phyloP scores from a whole-genome alignment of 2,329 filamentous ascomycete species.

The Falciphora oryzae region DNA sequence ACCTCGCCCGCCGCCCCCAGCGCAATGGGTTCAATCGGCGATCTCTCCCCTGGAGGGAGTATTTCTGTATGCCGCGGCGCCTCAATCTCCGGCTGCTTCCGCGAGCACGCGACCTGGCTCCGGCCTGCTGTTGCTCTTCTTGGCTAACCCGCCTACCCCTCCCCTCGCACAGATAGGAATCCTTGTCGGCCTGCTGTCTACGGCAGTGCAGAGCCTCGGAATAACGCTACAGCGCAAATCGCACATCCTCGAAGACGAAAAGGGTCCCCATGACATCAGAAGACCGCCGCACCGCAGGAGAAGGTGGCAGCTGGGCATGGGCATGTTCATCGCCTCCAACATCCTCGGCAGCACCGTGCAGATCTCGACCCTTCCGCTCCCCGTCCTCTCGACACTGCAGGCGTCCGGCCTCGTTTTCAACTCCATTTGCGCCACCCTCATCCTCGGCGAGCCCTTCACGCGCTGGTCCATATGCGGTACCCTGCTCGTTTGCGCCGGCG shows the following conservation, averaged over 20 bases:
- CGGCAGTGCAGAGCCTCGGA: constrained; percentile 89
- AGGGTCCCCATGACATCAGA: constrained; percentile 68
- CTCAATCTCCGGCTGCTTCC: background rate
- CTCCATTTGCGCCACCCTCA: constrained; percentile 90
- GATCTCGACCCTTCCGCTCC: constrained; percentile 90
- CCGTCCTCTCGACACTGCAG: constrained; percentile 90
- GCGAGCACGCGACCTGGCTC: background rate
- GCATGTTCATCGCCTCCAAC: constrained; percentile 93
- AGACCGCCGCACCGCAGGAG: constrained; percentile 84
- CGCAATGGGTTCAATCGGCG: constrained; percentile 67
- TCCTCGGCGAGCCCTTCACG: constrained; percentile 91
- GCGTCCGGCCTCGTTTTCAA: constrained; percentile 97
- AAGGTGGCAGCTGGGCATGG: constrained; percentile 96
- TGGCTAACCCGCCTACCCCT: background rate
- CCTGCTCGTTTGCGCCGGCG: constrained; percentile 77
- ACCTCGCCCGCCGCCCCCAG: constrained; percentile 30
- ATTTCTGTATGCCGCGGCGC: constrained; percentile 54
- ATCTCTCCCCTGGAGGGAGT: constrained; percentile 69
- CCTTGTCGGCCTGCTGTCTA: constrained; percentile 86
- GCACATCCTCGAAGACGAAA: constrained; percentile 95
- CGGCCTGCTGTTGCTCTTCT: background rate
- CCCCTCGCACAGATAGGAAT: constrained; percentile 66
- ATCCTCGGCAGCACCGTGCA: constrained; percentile 93
- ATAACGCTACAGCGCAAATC: constrained; percentile 96
- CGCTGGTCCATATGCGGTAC: constrained; percentile 89